Percentiles rank a stretch among this genome's conserved stretches.
Conservation (phyloP, 1,139 yeast genomes). For the Kluyveromyces marxianus region DNA sequence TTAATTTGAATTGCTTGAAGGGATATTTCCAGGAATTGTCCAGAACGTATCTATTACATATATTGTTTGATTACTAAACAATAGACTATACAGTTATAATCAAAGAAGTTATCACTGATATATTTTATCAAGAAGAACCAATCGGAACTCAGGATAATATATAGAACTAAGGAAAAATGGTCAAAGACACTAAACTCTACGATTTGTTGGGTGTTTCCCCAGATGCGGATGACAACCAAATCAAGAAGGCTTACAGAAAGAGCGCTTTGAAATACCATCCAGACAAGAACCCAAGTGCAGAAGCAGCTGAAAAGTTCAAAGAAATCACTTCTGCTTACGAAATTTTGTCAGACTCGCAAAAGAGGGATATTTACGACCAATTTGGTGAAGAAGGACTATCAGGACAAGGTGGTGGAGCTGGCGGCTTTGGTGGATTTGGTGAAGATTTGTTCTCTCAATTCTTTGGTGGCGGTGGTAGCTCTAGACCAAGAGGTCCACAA, state of each 20-base stretch:
- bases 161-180: constrained; percentile 44
- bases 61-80: too few relatives aligned
- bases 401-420: constrained; percentile 65
- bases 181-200: constrained; percentile 81
- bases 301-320: constrained; percentile 93
- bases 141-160: neutral
- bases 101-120: neutral
- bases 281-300: constrained; percentile 84
- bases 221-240: constrained; percentile 70
- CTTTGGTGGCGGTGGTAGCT: constrained; percentile 63
- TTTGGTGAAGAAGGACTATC: constrained; percentile 90
- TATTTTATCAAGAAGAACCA: neutral
- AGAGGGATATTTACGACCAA: constrained; percentile 81
- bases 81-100: too few relatives aligned
- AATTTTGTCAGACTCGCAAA: constrained; percentile 74
- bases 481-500: constrained; percentile 77
- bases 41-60: too few relatives aligned
- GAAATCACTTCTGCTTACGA: constrained; percentile 90
- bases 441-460: constrained; percentile 91
- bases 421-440: constrained; percentile 51
- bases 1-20: too few relatives aligned
- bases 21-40: too few relatives aligned
- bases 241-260: constrained; percentile 92
- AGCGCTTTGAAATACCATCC: constrained; percentile 93
- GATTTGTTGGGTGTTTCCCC: constrained; percentile 78